phyloP scores from a whole-genome alignment of 495 filamentous ascomycete genomes.

The Astrothelium macrocarpum region DNA sequence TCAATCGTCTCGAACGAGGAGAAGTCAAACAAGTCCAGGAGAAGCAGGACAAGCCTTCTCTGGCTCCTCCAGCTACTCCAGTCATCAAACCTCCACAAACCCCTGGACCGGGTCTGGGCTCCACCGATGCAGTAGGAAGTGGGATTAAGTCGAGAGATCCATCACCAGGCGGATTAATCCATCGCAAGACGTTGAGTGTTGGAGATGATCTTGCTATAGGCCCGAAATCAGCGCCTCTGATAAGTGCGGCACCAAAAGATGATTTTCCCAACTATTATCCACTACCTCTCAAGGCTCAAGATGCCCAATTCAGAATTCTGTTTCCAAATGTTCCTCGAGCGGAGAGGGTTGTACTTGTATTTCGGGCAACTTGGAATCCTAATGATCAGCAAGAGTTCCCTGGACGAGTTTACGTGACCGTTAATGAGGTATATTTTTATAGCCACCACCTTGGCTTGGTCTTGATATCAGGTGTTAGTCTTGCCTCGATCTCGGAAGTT shows the following conservation, averaged over 20 bases:
- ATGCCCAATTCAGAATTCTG: constrained; percentile 83
- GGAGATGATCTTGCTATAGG: constrained; percentile 42
- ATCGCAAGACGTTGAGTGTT: constrained; percentile 75
- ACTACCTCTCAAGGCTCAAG: constrained; percentile 69
- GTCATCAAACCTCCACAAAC: neutral
- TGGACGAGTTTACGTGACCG: constrained; percentile 81
- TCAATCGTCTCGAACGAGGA: constrained; percentile 55
- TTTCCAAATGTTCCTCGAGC: constrained; percentile 68
- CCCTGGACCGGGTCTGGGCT: neutral
- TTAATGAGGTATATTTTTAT: constrained; percentile 85
- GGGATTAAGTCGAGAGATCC: neutral
- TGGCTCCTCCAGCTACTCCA: neutral
- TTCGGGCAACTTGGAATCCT: constrained; percentile 63
- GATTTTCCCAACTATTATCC: constrained; percentile 79
- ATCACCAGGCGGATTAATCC: constrained; percentile 23
- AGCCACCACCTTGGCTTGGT: constrained; percentile 90
- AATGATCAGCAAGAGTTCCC: constrained; percentile 74
- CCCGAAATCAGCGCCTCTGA: constrained; percentile 26
- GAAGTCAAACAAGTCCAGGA: constrained; percentile 15
- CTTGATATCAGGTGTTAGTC: constrained; percentile 60
- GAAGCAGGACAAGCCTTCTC: constrained; percentile 12
- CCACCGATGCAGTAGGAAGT: neutral
- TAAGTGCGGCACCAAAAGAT: constrained; percentile 25
- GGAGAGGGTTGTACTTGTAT: constrained; percentile 73
- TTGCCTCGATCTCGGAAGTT: constrained; percentile 74